Conservation (phyloP, 768 basidiomycete species). For the Myochromella boudieri region DNA sequence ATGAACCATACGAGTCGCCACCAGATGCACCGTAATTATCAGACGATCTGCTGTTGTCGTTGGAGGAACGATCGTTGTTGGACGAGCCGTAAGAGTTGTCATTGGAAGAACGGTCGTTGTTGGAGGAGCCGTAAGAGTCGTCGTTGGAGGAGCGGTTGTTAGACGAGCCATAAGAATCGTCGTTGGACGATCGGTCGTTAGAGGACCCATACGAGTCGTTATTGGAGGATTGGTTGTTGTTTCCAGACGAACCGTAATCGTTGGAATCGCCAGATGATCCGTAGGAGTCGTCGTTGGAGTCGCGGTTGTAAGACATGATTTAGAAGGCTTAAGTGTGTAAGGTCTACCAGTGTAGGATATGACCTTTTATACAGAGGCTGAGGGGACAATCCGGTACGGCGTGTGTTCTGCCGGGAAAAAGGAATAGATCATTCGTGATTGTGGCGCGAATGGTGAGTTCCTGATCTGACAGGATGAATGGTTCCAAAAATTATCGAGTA, state of each 20-base stretch:
- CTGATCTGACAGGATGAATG: constrained; percentile 14
- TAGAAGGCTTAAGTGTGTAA: background rate
- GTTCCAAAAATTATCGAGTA: no score
- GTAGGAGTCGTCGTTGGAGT: constrained; percentile 22
- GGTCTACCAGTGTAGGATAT: background rate
- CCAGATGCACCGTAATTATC: constrained; percentile 16
- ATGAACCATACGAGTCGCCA: constrained; percentile 22
- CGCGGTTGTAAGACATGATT: constrained; percentile 24
- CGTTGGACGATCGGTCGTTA: constrained; percentile 24
- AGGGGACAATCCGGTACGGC: background rate
- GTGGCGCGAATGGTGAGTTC: no score
- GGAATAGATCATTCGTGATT: constrained; percentile 6
- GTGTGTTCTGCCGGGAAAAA: background rate
- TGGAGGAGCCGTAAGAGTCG: constrained; percentile 18
- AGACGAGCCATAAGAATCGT: constrained; percentile 10
- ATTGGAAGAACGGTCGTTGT: constrained; percentile 13
- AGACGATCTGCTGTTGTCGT: constrained; percentile 17
- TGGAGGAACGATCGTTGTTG: constrained; percentile 20
- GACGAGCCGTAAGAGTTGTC: constrained; percentile 24
- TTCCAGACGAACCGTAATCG: constrained; percentile 8
- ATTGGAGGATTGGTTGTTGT: constrained; percentile 17
- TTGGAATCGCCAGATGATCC: constrained; percentile 21
- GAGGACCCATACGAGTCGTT: constrained; percentile 25
- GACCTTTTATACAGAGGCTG: constrained; percentile 1
- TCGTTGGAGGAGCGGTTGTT: constrained; percentile 9